Evolutionary conservation across 306 rosid genomes (phyloP).

Genomic region (Alnus rubra): DNA sequence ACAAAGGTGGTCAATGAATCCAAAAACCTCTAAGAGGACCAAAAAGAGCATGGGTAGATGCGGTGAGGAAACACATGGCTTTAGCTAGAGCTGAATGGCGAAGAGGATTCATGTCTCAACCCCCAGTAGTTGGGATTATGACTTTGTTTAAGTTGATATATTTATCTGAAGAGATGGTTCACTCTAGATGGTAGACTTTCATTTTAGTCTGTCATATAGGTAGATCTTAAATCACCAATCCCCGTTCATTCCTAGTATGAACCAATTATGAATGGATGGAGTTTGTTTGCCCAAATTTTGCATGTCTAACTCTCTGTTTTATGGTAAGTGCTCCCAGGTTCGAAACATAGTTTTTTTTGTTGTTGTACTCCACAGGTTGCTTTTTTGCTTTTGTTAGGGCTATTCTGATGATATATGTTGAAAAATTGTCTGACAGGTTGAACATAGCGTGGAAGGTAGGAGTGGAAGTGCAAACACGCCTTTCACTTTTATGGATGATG

Average conservation of each 20-base stretch:
- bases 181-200: neutral
- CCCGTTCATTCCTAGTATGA: neutral
- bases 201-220: neutral
- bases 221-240: neutral
- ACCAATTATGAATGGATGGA: neutral
- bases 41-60: constrained; percentile 5
- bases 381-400: neutral
- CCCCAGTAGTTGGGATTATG: neutral
- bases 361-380: neutral
- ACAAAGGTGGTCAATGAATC: constrained; percentile 2
- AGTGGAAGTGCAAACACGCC: constrained; percentile 27
- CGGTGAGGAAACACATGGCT: constrained; percentile 3
- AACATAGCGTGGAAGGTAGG: constrained; percentile 35
- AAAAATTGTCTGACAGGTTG: constrained; percentile 36
- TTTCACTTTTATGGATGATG: constrained; percentile 27
- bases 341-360: neutral
- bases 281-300: neutral
- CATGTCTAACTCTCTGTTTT: neutral
- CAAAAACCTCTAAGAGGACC: neutral
- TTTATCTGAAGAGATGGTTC: constrained; percentile 2
- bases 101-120: constrained; percentile 10
- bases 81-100: constrained; percentile 15
- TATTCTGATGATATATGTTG: constrained; percentile 18
- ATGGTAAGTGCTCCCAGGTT: neutral
- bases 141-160: constrained; percentile 17